Percentiles rank a stretch among this genome's conserved stretches.
Evolutionary conservation across 1,284 basidiomycete species (phyloP).

Genomic region (Bjerkandera adusta): DNA sequence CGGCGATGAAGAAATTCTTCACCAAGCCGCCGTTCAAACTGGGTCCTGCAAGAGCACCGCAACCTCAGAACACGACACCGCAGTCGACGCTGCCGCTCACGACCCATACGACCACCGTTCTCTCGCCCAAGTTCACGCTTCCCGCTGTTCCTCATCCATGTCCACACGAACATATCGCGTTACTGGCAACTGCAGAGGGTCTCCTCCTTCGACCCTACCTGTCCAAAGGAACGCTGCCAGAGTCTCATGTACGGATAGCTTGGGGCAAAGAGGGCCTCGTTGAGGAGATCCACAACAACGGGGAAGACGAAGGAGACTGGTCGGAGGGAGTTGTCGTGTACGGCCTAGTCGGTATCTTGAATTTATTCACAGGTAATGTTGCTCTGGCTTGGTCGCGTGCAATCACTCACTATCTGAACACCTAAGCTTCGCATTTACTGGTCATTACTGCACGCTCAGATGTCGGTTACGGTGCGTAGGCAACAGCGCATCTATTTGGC

Average conservation of each 20-base stretch:
- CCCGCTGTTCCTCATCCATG: constrained; percentile 71
- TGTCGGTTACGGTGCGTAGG: constrained; percentile 58
- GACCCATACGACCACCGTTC: constrained; percentile 30
- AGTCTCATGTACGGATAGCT: constrained; percentile 48
- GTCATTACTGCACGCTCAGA: constrained; percentile 60
- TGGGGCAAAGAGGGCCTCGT: constrained; percentile 62
- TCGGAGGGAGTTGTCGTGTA: constrained; percentile 56
- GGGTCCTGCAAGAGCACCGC: constrained; percentile 12
- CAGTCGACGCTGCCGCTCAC: constrained; percentile 18
- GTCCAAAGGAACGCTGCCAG: constrained; percentile 30
- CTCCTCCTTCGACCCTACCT: constrained; percentile 60
- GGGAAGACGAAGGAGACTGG: constrained; percentile 45
- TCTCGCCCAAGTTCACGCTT: constrained; percentile 62
- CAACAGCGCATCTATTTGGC: constrained; percentile 1
- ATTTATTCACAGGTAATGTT: constrained; percentile 62
- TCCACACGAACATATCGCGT: constrained; percentile 63
- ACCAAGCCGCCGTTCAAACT: constrained; percentile 25
- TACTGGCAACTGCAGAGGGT: constrained; percentile 57
- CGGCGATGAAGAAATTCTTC: constrained; percentile 20
- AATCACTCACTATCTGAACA: not conserved
- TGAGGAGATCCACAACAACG: constrained; percentile 46
- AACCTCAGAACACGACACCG: constrained; percentile 18
- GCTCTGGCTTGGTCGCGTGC: not conserved
- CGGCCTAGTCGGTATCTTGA: constrained; percentile 69
- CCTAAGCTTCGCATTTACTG: constrained; percentile 68